Conservation (phyloP, 768 basidiomycete genomes). For the Phaeolepiota aurea region DNA sequence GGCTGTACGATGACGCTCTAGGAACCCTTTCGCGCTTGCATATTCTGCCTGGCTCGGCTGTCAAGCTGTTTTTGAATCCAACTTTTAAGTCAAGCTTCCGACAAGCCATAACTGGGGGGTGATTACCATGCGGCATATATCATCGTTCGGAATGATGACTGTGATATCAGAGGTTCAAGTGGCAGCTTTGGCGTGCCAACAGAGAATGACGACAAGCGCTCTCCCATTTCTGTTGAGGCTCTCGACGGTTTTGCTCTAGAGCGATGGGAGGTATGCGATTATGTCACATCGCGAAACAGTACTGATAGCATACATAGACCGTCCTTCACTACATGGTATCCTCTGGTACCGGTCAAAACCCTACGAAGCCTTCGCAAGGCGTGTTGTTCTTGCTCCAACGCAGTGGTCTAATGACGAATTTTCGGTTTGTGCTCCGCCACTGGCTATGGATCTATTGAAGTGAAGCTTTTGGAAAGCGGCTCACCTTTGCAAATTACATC, state of each 20-base stretch:
- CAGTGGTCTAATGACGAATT: conserved; percentile 78
- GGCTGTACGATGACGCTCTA: conserved; percentile 67
- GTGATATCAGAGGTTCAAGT: conserved; percentile 48
- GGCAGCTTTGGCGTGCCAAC: conserved; percentile 82
- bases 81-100: conserved; percentile 76
- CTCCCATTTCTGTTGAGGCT: conserved; percentile 42
- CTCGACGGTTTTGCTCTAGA: conserved; percentile 80
- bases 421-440: conserved; percentile 35
- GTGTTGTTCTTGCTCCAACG: conserved; percentile 78
- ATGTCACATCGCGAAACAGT: not conserved
- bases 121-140: conserved; percentile 11
- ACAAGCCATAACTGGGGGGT: conserved; percentile 87
- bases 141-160: conserved; percentile 5
- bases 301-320: conserved; percentile 44
- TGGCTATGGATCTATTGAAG: not conserved
- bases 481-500: conserved; percentile 78
- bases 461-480: conserved; percentile 27
- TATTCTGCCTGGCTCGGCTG: conserved; percentile 51
- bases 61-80: conserved; percentile 61
- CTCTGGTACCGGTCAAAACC: conserved; percentile 70
- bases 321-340: conserved; percentile 99
- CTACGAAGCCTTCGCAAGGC: conserved; percentile 70
- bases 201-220: conserved; percentile 53
- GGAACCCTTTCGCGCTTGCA: conserved; percentile 56
- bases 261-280: conserved; percentile 75